Percentiles rank a stretch among this genome's conserved stretches.
Evolutionary conservation across 208 protist species (phyloP).

Genomic region (Leptomonas seymouri): DNA sequence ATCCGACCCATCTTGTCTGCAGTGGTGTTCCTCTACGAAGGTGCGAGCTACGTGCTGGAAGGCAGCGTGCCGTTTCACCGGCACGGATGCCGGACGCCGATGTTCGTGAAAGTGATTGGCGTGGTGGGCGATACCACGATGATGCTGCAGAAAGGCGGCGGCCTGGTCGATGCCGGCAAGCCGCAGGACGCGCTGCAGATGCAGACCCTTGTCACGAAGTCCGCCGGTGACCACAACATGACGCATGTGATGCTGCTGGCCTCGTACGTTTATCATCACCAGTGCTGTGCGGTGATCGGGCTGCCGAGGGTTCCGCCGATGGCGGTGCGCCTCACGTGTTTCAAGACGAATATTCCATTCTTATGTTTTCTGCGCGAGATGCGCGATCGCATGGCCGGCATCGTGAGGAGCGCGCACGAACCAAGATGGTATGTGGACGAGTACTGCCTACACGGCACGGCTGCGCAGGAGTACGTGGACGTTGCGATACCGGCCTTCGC

Average conservation of each 20-base stretch:
- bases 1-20: conserved; percentile 61
- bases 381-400: conserved; percentile 36
- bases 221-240: conserved; percentile 79
- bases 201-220: conserved; percentile 70
- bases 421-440: conserved; percentile 49
- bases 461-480: conserved; percentile 27
- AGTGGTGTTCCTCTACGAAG: conserved; percentile 67
- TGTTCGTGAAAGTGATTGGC: conserved; percentile 64
- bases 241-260: conserved; percentile 58
- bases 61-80: conserved; percentile 48
- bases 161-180: conserved; percentile 1
- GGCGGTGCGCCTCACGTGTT: conserved; percentile 29
- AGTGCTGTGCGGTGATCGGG: conserved; percentile 43
- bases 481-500: conserved; percentile 36
- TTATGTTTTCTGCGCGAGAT: conserved; percentile 79
- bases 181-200: conserved; percentile 29
- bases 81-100: conserved; percentile 7
- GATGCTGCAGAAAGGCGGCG: conserved; percentile 8
- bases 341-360: conserved; percentile 80
- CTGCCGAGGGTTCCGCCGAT: conserved; percentile 37
- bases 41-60: conserved; percentile 39
- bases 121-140: conserved; percentile 33
- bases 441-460: conserved; percentile 35
- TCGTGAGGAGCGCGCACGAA: conserved; percentile 27
- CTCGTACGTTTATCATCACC: conserved; percentile 52